Evolutionary conservation across 768 basidiomycete genomes (phyloP).

Genomic region (Boletus sp.): DNA sequence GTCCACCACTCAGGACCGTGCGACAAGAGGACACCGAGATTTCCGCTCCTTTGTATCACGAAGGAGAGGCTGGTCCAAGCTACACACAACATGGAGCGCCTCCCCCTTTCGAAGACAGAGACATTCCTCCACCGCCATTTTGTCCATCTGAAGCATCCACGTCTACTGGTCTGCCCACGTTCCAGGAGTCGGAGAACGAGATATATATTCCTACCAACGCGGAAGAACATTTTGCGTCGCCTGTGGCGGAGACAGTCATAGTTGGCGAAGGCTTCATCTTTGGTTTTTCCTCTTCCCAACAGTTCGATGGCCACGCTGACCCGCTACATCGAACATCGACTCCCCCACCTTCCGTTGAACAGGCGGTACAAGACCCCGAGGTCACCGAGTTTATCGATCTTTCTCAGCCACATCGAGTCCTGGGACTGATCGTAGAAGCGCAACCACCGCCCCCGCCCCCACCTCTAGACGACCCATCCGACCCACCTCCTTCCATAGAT

Average conservation of each 20-base stretch:
- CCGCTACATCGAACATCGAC: constrained; percentile 61
- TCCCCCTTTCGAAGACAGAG: constrained; percentile 83
- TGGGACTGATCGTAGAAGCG: constrained; percentile 56
- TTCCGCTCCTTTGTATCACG: constrained; percentile 63
- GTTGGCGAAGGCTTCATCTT: constrained; percentile 76
- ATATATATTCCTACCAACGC: constrained; percentile 55
- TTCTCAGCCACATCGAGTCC: constrained; percentile 53
- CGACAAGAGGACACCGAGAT: constrained; percentile 65
- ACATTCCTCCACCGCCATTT: constrained; percentile 67
- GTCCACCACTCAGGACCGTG: constrained; percentile 69
- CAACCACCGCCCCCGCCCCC: constrained; percentile 75
- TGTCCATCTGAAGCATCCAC: constrained; percentile 60
- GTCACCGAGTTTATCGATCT: constrained; percentile 64
- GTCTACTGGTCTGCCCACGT: constrained; percentile 62
- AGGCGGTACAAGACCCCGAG: constrained; percentile 69
- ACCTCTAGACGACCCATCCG: constrained; percentile 82
- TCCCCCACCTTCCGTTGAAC: constrained; percentile 76
- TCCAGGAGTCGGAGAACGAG: constrained; percentile 78
- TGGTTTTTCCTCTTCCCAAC: constrained; percentile 67
- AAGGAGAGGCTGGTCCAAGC: constrained; percentile 76
- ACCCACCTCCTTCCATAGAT: constrained; percentile 87
- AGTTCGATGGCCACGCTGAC: constrained; percentile 81
- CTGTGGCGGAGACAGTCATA: constrained; percentile 38
- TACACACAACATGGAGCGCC: constrained; percentile 62
- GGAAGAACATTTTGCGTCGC: constrained; percentile 39